Evolutionary conservation across 106 monocot species (phyloP), one percentile per base, ranked within the genome.

Genomic region (Dioscorea alata): DNA sequence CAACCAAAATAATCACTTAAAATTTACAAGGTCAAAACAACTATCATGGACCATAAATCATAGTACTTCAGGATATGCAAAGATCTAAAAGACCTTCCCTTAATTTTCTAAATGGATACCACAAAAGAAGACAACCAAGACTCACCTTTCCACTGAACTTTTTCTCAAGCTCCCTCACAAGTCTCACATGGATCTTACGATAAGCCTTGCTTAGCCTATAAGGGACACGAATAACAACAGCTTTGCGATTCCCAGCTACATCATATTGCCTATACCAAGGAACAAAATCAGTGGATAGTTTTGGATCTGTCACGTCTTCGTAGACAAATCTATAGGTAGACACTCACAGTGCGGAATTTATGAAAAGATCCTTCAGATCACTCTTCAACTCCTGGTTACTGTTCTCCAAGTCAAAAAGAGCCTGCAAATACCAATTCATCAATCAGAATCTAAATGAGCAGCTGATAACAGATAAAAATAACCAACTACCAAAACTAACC

Each of bases 91-190:
- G 5, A 42, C 42, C 10, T 28, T 28, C 28, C 28, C 1, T 28
- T 28, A 28, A 28, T 28, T 28, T 28, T 28, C 28, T 28, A 28
- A 28, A 42, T 10, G 10, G 42, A 42, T 42, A 42, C 10, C 5
- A 5, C 42, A 42, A 42, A 42, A 42, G 10, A 10, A 74, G 16
- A 20, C 35, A 72, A 50, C 2, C 5, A 31, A 8, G 14, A 50
- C 48, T 70, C 21, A 91, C 95, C 89, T 92, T 92, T 23, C 91
- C 95, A 67, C 95, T 91, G 73, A 96, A 96, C 74, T 96, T 96
- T 80, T 96, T 96, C 79, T 96, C 95, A 21, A 96, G 35, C 59
- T 96, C 95, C 64, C 91, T 88, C 31, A 96, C 91, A 48, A 96
- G 91, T 68, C 89, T 88, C 13, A 86, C 75, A 74, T 96, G 95